Conservation (phyloP, 805 yeast species). For the Candida krabiensis region DNA sequence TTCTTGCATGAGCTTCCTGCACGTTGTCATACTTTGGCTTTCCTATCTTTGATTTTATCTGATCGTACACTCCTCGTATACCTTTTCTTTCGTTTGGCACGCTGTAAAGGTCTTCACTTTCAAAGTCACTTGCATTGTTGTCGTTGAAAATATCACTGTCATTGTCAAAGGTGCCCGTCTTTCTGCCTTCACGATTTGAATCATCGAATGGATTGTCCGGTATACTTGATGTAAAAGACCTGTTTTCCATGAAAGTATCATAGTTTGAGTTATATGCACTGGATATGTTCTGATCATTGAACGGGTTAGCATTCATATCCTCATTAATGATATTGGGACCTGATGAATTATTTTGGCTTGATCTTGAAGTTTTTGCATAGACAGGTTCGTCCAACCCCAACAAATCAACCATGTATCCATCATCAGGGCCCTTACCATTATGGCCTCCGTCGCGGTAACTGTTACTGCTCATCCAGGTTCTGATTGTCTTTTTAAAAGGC, state of each 20-base stretch:
- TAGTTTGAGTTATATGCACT: slow-evolving; percentile 21
- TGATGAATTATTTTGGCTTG: neutral
- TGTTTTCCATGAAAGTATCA: slow-evolving; percentile 12
- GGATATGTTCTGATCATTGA: slow-evolving; percentile 12
- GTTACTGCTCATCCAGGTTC: neutral
- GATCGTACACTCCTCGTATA: slow-evolving; percentile 30
- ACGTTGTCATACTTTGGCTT: slow-evolving; percentile 27
- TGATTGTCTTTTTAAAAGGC: no score
- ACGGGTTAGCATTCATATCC: slow-evolving; percentile 14
- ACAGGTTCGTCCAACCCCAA: slow-evolving; percentile 3
- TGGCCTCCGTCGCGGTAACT: neutral
- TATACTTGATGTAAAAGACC: slow-evolving; percentile 4
- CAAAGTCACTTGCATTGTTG: slow-evolving; percentile 17
- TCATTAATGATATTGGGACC: slow-evolving; percentile 3
- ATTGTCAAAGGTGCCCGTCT: slow-evolving; percentile 1
- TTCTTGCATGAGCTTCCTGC: slow-evolving; percentile 2
- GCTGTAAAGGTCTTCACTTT: slow-evolving; percentile 17
- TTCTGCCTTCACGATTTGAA: neutral
- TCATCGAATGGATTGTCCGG: slow-evolving; percentile 16
- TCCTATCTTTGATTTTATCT: slow-evolving; percentile 28
- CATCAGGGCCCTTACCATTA: neutral
- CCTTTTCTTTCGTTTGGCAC: slow-evolving; percentile 19
- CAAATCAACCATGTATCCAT: slow-evolving; percentile 2
- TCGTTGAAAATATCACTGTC: slow-evolving; percentile 20
- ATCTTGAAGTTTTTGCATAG: neutral